A percentile compares a stretch with the other conserved stretches of the same genome.
Evolutionary conservation across 805 yeast genomes (phyloP).

Genomic region (Ascoidea rubescens): DNA sequence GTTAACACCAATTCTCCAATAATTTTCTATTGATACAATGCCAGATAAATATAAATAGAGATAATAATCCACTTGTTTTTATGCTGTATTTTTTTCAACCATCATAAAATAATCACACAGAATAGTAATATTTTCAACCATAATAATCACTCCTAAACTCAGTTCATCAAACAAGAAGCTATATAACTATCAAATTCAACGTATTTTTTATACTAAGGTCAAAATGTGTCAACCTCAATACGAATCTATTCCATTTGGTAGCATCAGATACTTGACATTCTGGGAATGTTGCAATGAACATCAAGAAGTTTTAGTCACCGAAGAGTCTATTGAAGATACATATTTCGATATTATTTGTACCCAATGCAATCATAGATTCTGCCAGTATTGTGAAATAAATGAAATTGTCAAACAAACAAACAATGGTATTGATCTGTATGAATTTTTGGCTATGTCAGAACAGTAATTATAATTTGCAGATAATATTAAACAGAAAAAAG

Average conservation of each 20-base stretch:
- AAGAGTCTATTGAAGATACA: background rate
- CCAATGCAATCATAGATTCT: background rate
- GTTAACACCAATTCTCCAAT: too few relatives aligned
- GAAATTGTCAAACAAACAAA: background rate
- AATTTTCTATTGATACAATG: too few relatives aligned
- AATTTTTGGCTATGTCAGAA: background rate
- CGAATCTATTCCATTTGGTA: background rate
- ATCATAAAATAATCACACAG: too few relatives aligned
- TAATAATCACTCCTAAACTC: too few relatives aligned
- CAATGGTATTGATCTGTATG: background rate
- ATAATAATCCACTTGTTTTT: too few relatives aligned
- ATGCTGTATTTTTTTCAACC: too few relatives aligned
- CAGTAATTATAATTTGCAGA: too few relatives aligned
- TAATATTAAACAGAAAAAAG: too few relatives aligned
- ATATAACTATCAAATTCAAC: too few relatives aligned
- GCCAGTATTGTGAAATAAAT: background rate
- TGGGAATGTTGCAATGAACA: background rate
- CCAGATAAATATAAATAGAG: too few relatives aligned
- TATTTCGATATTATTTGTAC: background rate
- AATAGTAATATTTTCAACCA: too few relatives aligned
- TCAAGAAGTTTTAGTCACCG: background rate
- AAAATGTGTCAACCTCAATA: background rate
- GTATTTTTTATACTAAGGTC: background rate
- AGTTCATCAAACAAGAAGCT: too few relatives aligned
- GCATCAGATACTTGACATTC: background rate